Base-by-base conservation (phyloP, 345 rosid genomes). In the Gossypium anomalum region DNA sequence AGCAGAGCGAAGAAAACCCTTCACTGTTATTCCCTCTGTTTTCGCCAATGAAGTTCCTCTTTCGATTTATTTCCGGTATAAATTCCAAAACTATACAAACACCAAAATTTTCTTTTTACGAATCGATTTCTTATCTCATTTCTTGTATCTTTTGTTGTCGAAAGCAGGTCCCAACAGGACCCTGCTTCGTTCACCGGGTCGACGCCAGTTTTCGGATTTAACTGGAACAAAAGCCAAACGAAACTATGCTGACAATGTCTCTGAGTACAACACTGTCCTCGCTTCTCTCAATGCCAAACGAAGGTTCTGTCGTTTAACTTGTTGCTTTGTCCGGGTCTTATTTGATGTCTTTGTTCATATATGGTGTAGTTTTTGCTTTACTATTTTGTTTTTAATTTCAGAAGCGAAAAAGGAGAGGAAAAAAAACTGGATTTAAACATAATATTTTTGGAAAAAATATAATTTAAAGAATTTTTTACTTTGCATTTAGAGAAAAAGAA, bases 181-280 rank as follows among this genome's bases (percentile, higher is more conserved):
- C 47, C 81, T 85, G 78, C 80, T 92, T 80, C 82, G 84, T 76
- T 72, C 78, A 34, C 22, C 86, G 34, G 82, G 89, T 73, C 75
- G 80, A 68, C 91, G 94, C 15, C 80, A 70, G 84, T 87, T 79
- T 38, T 81, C 91, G 49, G 85, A 89, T 2, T 57, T 84, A 13
- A 72, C 91, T 34, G 89, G 79, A 49, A 87, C 83, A 56, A 79
- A 89, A 67, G 79, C 88, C 10, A 88, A 84, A 85, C 83, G 92
- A 45, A 93, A 95, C 75, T 91, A 91, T 75, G 99, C 98, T 20
- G 81, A 81, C n/a, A 90, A 91, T 68, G 67, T 79, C 10, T 59
- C 91, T 44, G 99, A 90, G 75, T 95, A 93, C 82, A 93, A 88
- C 82, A 82, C 94, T 25, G 97, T 90, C 43, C 75, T 93, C 25